Percentiles rank a stretch among this genome's conserved stretches.
Evolutionary conservation across 257 asterid genomes (phyloP).

Genomic region (Cordia subcordata): DNA sequence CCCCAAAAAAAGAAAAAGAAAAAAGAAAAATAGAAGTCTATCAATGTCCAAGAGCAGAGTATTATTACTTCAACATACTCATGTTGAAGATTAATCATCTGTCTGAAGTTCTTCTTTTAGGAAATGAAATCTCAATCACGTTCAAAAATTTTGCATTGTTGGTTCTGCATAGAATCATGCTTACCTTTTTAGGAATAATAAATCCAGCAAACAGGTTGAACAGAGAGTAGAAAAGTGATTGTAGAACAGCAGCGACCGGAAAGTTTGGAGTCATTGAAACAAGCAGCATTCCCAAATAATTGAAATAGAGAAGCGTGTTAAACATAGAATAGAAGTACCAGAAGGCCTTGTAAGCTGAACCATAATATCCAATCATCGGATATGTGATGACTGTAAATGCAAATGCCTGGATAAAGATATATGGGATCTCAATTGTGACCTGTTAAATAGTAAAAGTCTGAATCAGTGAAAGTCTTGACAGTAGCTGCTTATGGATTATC

Average conservation of each 20-base stretch:
- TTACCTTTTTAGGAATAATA: conserved; percentile 42
- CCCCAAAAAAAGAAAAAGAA: too few relatives aligned
- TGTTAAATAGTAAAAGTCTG: conserved; percentile 6
- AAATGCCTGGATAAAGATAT: conserved; percentile 33
- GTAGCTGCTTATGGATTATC: too few relatives aligned
- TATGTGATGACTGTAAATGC: conserved; percentile 33
- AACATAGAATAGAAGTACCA: conserved; percentile 43
- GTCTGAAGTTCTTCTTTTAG: too few relatives aligned
- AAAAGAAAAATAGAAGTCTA: too few relatives aligned
- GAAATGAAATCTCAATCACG: too few relatives aligned
- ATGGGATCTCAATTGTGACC: conserved; percentile 49
- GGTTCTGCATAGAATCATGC: conserved; percentile 4
- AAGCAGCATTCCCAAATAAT: conserved; percentile 45
- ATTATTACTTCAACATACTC: too few relatives aligned
- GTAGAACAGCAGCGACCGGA: conserved; percentile 38
- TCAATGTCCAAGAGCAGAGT: background rate
- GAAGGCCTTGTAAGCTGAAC: conserved; percentile 35
- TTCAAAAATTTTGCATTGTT: background rate
- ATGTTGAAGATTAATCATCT: background rate
- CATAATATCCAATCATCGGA: conserved; percentile 46
- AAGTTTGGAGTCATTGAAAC: conserved; percentile 40
- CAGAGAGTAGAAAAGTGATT: conserved; percentile 34
- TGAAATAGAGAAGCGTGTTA: conserved; percentile 37
- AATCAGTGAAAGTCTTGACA: background rate
- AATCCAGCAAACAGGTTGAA: conserved; percentile 45